Evolutionary conservation across 2,329 filamentous ascomycete species (phyloP), one percentile per base, ranked within the genome.

Genomic region (Pseudocercospora fijiensis): DNA sequence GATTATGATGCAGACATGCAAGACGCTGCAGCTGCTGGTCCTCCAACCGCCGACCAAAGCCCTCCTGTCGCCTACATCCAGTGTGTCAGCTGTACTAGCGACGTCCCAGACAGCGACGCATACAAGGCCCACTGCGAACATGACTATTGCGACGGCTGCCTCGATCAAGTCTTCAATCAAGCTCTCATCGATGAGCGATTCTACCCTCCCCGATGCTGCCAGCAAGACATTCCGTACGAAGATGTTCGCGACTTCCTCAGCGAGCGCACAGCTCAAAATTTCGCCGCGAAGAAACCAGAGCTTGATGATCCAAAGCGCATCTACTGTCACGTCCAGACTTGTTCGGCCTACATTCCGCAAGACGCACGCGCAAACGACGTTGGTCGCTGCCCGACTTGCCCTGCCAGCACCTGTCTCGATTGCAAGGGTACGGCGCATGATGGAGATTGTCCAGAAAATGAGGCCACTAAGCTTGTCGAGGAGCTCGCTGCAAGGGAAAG

Each of bases 191-290:
- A 67, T 53, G 60, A 65, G 26, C 27, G 45, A 2, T 37, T 64
- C 8, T 67, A 61, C 22, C 65, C 65, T 6, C 63, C 65, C 10
- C 61, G 61, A 11, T 65, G 65, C 45, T 65, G 63, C 18, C 27
- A 49, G 20, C 60, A 61, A 22, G 13, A 4, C 3, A 59, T 67
- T 1, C 22, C 43, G 8, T 62, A 62, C 43, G 55, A 52, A 0
- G 24, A 8, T 5, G 41, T 37, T 2, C 26, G 43, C 6, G 8
- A 16, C 16, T 28, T 30, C 3, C 62, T 69, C 3, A 28, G 4
- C 28, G 65, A 4, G 33, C 22, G 4, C 4, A 7, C 10, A 28
- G 26, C 3, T 13, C 6, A 13, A 33, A 4, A 33, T 2, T 62
- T 65, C 22, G 45, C 47, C 16, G 45, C 27, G 9, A 66, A 58